Percentiles rank a stretch among this genome's conserved stretches.
phyloP scores from a whole-genome alignment of 805 yeast genomes.

The Lipomyces sp. region DNA sequence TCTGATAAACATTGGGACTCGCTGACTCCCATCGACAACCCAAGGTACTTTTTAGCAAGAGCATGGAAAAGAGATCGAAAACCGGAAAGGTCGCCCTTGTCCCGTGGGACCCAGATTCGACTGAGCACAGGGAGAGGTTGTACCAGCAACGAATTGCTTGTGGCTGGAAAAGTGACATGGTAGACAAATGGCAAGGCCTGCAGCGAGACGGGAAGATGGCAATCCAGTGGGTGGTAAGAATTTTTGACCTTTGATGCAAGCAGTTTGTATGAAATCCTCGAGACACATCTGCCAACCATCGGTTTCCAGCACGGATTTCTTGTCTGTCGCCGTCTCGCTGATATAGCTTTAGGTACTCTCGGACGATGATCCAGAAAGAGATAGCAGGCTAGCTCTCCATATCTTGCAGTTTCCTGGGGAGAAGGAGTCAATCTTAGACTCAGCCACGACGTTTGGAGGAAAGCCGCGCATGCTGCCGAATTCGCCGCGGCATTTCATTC shows the following conservation, averaged over 20 bases:
- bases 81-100: not conserved
- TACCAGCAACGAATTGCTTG: not conserved
- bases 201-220: not conserved
- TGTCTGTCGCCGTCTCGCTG: not conserved
- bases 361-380: not conserved
- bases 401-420: not conserved
- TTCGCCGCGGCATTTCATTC: not conserved
- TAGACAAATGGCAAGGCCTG: not conserved
- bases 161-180: not conserved
- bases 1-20: too few relatives aligned
- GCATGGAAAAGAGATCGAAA: too few relatives aligned
- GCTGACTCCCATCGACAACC: too few relatives aligned
- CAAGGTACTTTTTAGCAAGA: too few relatives aligned
- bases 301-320: not conserved
- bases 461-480: not conserved
- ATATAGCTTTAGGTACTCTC: not conserved
- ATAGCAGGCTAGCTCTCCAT: not conserved
- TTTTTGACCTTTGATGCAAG: too few relatives aligned
- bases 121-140: not conserved
- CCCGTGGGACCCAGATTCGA: not conserved
- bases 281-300: not conserved
- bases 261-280: not conserved
- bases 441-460: not conserved
- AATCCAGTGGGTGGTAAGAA: not conserved
- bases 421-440: not conserved